A percentile compares a stretch with the other conserved stretches of the same genome.
Evolutionary conservation across 305 asterid genomes (phyloP).

Genomic region (Stenogyne calaminthoides): DNA sequence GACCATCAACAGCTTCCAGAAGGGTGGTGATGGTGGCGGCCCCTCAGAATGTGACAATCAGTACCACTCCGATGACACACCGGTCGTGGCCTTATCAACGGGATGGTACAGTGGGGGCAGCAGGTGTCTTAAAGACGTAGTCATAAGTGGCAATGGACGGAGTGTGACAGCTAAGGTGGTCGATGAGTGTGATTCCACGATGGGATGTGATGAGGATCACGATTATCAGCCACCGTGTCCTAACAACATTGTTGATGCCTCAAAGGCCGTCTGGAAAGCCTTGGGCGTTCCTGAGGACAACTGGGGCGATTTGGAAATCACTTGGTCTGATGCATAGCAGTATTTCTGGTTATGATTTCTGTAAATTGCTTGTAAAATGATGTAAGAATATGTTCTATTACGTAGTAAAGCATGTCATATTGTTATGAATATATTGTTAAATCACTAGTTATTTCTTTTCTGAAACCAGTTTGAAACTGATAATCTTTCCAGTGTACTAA

Average conservation of each 20-base stretch:
- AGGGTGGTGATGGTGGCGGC: constrained; percentile 47
- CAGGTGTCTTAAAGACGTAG: constrained; percentile 40
- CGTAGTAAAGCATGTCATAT: background rate
- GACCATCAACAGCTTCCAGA: constrained; percentile 40
- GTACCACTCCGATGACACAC: constrained; percentile 43
- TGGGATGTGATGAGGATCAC: constrained; percentile 34
- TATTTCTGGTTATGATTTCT: background rate
- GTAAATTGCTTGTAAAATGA: background rate
- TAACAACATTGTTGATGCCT: constrained; percentile 49
- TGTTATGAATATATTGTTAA: background rate
- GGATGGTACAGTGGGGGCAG: constrained; percentile 50
- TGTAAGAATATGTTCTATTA: background rate
- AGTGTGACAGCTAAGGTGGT: constrained; percentile 45
- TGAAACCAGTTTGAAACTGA: background rate
- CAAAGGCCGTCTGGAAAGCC: constrained; percentile 54
- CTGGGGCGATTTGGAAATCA: constrained; percentile 41
- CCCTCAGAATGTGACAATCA: constrained; percentile 47
- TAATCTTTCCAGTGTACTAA: background rate
- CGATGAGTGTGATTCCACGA: constrained; percentile 40
- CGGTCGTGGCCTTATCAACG: constrained; percentile 48
- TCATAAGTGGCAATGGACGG: constrained; percentile 37
- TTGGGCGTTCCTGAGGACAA: constrained; percentile 38
- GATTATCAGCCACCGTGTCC: constrained; percentile 51
- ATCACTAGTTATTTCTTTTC: background rate
- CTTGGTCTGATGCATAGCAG: constrained; percentile 42